Evolutionary conservation across 306 rosid species (phyloP).

Genomic region (Vigna reflexopilosa): DNA sequence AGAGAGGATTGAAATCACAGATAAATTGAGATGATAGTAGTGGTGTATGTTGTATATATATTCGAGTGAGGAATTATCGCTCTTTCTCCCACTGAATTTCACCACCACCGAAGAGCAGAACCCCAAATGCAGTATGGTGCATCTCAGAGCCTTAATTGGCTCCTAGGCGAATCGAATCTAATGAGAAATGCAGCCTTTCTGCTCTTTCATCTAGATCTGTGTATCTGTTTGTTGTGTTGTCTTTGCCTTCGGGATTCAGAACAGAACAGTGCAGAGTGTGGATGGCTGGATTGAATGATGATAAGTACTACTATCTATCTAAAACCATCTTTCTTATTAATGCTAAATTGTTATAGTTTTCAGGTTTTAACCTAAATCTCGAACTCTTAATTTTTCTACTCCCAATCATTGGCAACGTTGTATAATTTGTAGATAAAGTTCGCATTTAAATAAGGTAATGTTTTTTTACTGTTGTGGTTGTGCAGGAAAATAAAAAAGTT

Average conservation of each 20-base stretch:
- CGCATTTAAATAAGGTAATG: not conserved
- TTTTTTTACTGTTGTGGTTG: not conserved
- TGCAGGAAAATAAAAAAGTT: too few relatives aligned
- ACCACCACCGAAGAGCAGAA: constrained; percentile 51
- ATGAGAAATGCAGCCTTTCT: not conserved
- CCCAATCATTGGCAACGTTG: constrained; percentile 41
- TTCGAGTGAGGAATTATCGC: constrained; percentile 49
- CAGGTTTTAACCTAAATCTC: not conserved
- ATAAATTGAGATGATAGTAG: not conserved
- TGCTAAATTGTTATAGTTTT: not conserved
- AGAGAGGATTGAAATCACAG: not conserved
- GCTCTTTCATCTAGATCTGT: constrained; percentile 5
- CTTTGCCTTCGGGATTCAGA: not conserved
- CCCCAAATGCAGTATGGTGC: constrained; percentile 40
- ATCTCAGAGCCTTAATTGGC: constrained; percentile 57
- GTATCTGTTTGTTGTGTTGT: not conserved
- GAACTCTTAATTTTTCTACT: not conserved
- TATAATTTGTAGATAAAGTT: not conserved
- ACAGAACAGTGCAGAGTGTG: not conserved
- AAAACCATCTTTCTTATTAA: not conserved
- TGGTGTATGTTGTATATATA: not conserved
- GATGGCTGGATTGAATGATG: not conserved
- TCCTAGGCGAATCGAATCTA: constrained; percentile 6
- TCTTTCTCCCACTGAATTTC: constrained; percentile 67
- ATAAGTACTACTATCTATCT: not conserved